phyloP scores from a whole-genome alignment of 108 stramenopile species.

The Heterococcus sp. region DNA sequence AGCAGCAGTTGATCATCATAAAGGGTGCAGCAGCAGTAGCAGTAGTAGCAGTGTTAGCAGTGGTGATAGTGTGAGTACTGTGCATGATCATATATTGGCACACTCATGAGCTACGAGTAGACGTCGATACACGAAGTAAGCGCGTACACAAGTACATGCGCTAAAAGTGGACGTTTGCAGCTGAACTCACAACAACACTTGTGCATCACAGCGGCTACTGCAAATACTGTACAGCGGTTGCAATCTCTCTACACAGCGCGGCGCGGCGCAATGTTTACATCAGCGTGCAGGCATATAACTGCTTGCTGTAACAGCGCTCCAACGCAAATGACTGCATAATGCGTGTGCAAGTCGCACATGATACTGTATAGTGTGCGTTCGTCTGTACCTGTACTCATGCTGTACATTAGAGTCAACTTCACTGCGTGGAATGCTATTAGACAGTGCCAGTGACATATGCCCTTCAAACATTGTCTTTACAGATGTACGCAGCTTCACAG shows the following conservation, averaged over 20 bases:
- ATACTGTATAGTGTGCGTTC: background rate
- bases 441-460: background rate
- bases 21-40: background rate
- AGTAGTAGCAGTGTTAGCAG: too few relatives aligned
- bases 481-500: background rate
- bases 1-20: background rate
- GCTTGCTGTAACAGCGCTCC: background rate
- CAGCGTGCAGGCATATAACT: background rate
- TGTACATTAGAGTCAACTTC: conserved; percentile 49
- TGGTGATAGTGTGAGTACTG: too few relatives aligned
- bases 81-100: too few relatives aligned
- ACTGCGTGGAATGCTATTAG: background rate
- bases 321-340: background rate
- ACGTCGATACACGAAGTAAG: too few relatives aligned
- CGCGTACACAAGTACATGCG: too few relatives aligned
- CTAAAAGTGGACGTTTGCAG: too few relatives aligned
- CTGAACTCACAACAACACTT: too few relatives aligned
- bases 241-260: background rate
- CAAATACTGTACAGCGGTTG: background rate
- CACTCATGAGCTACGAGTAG: too few relatives aligned
- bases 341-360: background rate
- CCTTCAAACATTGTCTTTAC: background rate
- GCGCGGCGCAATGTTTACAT: background rate
- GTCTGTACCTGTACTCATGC: conserved; percentile 34
- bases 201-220: background rate